These are phyloP conservation scores for Stipa capillata DNA, from an alignment of 176 grass and related monocot genomes.

Conservation along the genomic window DNA sequence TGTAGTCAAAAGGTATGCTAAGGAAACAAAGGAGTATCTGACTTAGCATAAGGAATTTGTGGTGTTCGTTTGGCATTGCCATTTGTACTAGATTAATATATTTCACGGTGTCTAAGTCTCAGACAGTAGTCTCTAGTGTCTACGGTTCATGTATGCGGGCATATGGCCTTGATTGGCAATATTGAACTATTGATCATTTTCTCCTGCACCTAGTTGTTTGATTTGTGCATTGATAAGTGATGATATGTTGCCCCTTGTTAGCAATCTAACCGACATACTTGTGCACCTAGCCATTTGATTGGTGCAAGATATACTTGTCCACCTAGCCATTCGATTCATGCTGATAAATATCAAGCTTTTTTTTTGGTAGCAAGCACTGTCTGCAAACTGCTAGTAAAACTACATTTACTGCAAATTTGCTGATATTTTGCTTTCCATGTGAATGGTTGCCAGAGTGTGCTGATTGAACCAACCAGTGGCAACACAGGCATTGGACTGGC, in stretches of 20 bases:
- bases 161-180: neutral
- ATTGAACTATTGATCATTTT: neutral
- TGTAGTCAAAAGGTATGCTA: neutral
- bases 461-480: constrained; percentile 92
- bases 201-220: neutral
- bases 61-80: neutral
- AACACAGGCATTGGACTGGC: constrained; percentile 93
- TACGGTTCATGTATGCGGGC: neutral
- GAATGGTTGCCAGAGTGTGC: constrained; percentile 52
- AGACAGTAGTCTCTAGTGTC: neutral
- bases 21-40: neutral
- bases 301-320: neutral
- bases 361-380: neutral
- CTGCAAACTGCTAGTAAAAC: neutral
- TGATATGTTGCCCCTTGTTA: neutral
- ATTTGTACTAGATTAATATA: neutral
- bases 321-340: neutral
- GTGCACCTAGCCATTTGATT: neutral
- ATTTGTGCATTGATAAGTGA: neutral
- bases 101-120: neutral
- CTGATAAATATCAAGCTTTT: neutral
- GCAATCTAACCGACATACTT: neutral
- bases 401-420: neutral
- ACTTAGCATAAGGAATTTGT: neutral
- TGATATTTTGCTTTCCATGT: constrained; percentile 5